These are phyloP conservation scores for Ceratocystis destructans DNA, from an alignment of 2,329 filamentous ascomycete species.

Conservation along the genomic window DNA sequence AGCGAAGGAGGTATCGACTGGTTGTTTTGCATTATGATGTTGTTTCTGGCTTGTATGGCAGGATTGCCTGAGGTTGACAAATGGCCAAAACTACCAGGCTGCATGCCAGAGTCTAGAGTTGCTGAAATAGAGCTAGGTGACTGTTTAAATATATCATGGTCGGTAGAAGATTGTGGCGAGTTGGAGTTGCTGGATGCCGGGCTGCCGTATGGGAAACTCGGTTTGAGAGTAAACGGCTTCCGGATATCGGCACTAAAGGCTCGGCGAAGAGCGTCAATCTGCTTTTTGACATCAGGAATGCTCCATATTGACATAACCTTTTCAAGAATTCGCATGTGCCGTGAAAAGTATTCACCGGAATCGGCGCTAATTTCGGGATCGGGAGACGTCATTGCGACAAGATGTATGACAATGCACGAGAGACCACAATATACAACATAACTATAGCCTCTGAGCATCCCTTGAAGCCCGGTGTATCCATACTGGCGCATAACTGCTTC, in stretches of 20 bases:
- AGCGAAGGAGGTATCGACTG: conserved; percentile 43
- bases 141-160: conserved; percentile 12
- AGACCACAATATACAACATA: conserved; percentile 89
- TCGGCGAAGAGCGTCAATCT: conserved; percentile 76
- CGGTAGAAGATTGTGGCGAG: conserved; percentile 37
- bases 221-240: conserved; percentile 79
- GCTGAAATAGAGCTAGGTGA: conserved; percentile 11
- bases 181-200: conserved; percentile 53
- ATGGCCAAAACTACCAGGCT: conserved; percentile 8
- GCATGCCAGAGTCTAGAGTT: conserved; percentile 11
- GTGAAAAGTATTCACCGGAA: conserved; percentile 75
- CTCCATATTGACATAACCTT: conserved; percentile 71
- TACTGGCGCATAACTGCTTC: conserved; percentile 67
- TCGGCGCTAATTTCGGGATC: conserved; percentile 77
- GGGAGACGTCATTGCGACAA: conserved; percentile 86
- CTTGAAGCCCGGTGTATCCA: conserved; percentile 67
- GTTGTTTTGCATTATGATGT: conserved; percentile 27
- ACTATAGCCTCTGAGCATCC: conserved; percentile 88
- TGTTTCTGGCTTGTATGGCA: conserved; percentile 22
- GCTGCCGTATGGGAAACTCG: conserved; percentile 75
- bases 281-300: conserved; percentile 77
- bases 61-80: conserved; percentile 6
- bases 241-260: conserved; percentile 79
- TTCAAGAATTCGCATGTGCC: conserved; percentile 89
- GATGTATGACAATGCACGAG: conserved; percentile 81